These are phyloP conservation scores for Russula emetica DNA, from an alignment of 768 basidiomycete genomes.

Conservation along the genomic window DNA sequence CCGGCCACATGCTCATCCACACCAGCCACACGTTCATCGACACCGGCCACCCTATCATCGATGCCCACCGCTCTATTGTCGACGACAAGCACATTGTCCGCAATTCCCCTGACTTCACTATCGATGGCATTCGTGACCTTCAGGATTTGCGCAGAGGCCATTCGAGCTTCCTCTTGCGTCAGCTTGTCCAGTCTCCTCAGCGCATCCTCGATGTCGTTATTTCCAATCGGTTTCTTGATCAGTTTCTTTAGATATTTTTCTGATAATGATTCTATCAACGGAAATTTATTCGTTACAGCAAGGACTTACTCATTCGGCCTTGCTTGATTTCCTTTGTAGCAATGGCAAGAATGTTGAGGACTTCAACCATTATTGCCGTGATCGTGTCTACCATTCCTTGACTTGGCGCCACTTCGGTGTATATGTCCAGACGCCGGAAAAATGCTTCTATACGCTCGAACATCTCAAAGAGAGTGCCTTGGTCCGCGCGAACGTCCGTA, in stretches of 20 bases:
- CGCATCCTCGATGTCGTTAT: background rate
- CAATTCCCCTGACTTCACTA: no score
- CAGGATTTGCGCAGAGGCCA: background rate
- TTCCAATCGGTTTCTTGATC: background rate
- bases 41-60: background rate
- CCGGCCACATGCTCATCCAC: background rate
- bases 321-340: background rate
- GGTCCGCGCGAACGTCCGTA: no score
- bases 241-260: background rate
- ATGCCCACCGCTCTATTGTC: background rate
- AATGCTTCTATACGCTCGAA: no score
- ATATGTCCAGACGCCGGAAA: no score
- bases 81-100: background rate
- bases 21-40: background rate
- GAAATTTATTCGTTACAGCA: background rate
- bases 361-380: background rate
- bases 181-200: background rate
- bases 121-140: background rate
- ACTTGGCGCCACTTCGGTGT: background rate
- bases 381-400: no score
- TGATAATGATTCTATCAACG: background rate
- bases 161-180: background rate
- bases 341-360: background rate
- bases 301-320: background rate
- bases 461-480: no score